Percentiles rank a stretch among this genome's conserved stretches.
These are phyloP conservation scores for Peniophora sp. DNA, from an alignment of 1,284 basidiomycete genomes.

Conservation along the genomic window DNA sequence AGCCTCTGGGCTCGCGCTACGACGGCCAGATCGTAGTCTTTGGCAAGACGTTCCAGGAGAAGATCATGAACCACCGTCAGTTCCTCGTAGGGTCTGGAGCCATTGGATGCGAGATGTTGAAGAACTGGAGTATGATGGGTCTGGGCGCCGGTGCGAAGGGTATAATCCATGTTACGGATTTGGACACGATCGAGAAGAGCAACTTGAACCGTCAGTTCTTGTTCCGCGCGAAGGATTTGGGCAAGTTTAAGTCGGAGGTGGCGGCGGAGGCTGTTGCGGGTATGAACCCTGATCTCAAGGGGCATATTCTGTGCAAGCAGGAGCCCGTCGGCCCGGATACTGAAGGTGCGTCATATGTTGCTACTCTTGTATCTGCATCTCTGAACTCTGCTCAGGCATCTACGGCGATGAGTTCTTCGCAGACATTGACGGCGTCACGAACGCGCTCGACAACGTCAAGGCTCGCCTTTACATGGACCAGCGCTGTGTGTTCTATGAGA, in stretches of 20 bases:
- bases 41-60: constrained; percentile 88
- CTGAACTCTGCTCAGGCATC: constrained; percentile 50
- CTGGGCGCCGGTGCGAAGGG: constrained; percentile 80
- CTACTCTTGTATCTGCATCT: not conserved
- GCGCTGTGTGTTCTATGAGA: constrained; percentile 95
- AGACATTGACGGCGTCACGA: constrained; percentile 92
- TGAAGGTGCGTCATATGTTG: constrained; percentile 59
- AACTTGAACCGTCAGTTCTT: constrained; percentile 99
- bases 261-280: constrained; percentile 88
- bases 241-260: constrained; percentile 97
- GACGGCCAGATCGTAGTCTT: constrained; percentile 97
- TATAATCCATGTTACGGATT: constrained; percentile 89
- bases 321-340: constrained; percentile 92
- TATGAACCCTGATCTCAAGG: constrained; percentile 93
- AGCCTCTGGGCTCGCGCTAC: constrained; percentile 80
- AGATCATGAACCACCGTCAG: constrained; percentile 86
- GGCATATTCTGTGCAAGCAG: constrained; percentile 86
- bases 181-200: constrained; percentile 99
- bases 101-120: constrained; percentile 99
- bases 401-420: constrained; percentile 91
- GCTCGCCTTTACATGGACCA: constrained; percentile 99
- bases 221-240: constrained; percentile 95
- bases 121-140: constrained; percentile 99
- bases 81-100: constrained; percentile 98
- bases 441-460: constrained; percentile 97